phyloP scores from a whole-genome alignment of 345 rosid species.

The Populus tremula region DNA sequence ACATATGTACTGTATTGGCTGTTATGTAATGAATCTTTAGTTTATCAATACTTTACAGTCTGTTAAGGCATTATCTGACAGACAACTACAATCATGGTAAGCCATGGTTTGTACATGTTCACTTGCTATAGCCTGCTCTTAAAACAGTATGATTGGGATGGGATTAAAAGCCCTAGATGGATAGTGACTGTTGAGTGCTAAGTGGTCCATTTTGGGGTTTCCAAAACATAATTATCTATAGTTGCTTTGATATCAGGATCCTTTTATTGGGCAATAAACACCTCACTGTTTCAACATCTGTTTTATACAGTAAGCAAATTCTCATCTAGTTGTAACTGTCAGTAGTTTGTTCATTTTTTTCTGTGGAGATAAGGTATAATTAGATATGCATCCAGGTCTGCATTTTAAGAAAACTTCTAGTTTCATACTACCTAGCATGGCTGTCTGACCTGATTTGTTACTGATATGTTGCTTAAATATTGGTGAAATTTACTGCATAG shows the following conservation, averaged over 20 bases:
- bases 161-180: not conserved
- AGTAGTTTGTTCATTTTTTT: not conserved
- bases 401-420: not conserved
- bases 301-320: not conserved
- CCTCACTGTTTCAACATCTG: not conserved
- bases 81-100: not conserved
- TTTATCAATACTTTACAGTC: not conserved
- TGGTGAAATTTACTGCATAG: conserved; percentile 40
- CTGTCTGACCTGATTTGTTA: not conserved
- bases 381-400: not conserved
- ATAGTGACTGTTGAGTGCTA: not conserved
- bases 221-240: not conserved
- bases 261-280: not conserved
- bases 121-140: not conserved
- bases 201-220: not conserved
- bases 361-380: not conserved
- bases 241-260: not conserved
- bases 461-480: not conserved
- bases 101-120: not conserved
- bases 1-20: not conserved
- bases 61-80: not conserved
- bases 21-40: not conserved
- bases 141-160: not conserved
- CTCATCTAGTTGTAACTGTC: not conserved
- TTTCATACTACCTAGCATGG: not conserved